Evolutionary conservation across 495 filamentous ascomycete genomes (phyloP).

Genomic region (Hypoxylon lenormandii): DNA sequence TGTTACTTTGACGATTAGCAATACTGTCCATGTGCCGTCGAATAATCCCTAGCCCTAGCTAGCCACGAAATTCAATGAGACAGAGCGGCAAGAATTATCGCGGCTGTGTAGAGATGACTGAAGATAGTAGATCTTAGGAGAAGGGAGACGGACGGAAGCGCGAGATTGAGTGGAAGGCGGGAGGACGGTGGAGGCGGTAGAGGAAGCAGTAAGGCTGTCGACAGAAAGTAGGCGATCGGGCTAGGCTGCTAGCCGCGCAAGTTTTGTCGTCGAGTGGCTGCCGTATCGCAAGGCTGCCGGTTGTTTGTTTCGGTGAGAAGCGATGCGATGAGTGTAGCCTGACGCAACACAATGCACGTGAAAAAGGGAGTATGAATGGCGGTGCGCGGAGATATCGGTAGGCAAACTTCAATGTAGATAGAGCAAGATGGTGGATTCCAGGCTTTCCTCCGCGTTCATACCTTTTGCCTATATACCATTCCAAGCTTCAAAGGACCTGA

Average conservation of each 20-base stretch:
- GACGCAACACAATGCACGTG: constrained; percentile 34
- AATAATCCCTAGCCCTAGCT: neutral
- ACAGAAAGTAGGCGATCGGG: constrained; percentile 31
- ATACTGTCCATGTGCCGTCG: constrained; percentile 3
- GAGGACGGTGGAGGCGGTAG: constrained; percentile 18
- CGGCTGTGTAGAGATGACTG: constrained; percentile 6
- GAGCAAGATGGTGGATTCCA: constrained; percentile 48
- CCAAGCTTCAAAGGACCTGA: constrained; percentile 32
- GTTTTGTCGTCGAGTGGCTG: constrained; percentile 10
- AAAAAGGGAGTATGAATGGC: neutral
- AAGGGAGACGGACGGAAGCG: constrained; percentile 15
- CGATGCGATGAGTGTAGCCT: constrained; percentile 15
- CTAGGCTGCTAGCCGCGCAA: constrained; percentile 38
- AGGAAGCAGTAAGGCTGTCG: constrained; percentile 35
- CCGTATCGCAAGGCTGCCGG: constrained; percentile 31
- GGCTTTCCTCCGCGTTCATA: constrained; percentile 45
- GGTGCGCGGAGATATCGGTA: constrained; percentile 27
- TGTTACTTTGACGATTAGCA: constrained; percentile 16
- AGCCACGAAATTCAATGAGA: neutral
- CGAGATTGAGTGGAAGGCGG: constrained; percentile 18
- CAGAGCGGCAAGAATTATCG: constrained; percentile 1
- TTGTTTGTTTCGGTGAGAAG: constrained; percentile 40
- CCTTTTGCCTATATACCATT: constrained; percentile 48
- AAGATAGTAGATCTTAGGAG: constrained; percentile 19
- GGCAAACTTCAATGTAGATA: constrained; percentile 38